A percentile compares a stretch with the other conserved stretches of the same genome.
These are phyloP conservation scores for Perkinsus marinus DNA, from an alignment of 169 alveolate species.

Conservation along the genomic window DNA sequence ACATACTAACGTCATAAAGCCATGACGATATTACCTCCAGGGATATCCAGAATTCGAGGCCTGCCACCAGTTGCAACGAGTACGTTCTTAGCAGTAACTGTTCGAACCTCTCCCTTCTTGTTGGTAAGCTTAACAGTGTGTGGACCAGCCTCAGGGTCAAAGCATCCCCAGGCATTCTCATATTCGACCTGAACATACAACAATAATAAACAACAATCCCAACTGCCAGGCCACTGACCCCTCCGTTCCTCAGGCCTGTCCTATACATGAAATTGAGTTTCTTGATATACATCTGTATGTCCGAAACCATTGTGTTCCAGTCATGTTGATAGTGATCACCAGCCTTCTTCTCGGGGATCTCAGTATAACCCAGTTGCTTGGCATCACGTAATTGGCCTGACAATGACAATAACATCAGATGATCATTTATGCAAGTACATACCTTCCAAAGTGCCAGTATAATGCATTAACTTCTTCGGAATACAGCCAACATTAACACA, in stretches of 20 bases:
- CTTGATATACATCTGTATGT: slow-evolving; percentile 73
- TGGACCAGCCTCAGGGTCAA: not conserved
- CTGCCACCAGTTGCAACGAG: slow-evolving; percentile 90
- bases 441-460: slow-evolving; percentile 67
- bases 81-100: slow-evolving; percentile 61
- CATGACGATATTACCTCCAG: slow-evolving; percentile 28
- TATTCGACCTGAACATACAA: not conserved
- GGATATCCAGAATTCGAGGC: slow-evolving; percentile 76
- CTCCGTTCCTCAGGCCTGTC: slow-evolving; percentile 52
- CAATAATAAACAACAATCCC: not conserved
- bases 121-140: not conserved
- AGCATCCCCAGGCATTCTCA: not conserved
- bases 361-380: slow-evolving; percentile 7
- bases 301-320: slow-evolving; percentile 67
- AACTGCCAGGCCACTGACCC: not conserved
- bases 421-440: too few species aligned
- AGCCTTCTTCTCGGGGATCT: slow-evolving; percentile 17
- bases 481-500: slow-evolving; percentile 99
- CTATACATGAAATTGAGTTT: slow-evolving; percentile 81
- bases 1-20: not conserved
- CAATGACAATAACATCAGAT: not conserved
- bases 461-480: slow-evolving; percentile 96
- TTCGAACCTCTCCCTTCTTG: slow-evolving; percentile 35
- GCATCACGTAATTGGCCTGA: not conserved
- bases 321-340: slow-evolving; percentile 38